Evolutionary conservation across 1,284 basidiomycete genomes (phyloP).

Genomic region (Mycena citricolor): DNA sequence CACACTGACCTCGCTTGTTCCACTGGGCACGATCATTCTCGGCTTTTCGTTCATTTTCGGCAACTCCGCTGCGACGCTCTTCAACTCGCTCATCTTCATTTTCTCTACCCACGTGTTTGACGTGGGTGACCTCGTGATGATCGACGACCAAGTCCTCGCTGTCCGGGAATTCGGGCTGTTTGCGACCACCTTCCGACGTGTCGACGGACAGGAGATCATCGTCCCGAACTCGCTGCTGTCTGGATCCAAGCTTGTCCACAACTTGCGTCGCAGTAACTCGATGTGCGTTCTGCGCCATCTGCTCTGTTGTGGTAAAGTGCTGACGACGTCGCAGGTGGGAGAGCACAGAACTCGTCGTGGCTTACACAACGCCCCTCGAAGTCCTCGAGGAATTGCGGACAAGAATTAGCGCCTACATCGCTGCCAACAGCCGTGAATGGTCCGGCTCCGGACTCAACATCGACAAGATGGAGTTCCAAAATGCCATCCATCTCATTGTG

Average conservation of each 20-base stretch:
- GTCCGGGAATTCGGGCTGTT: conserved; percentile 83
- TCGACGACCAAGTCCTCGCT: conserved; percentile 66
- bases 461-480: conserved; percentile 77
- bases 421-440: conserved; percentile 75
- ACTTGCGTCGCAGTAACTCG: conserved; percentile 71
- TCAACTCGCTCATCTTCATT: conserved; percentile 83
- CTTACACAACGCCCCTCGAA: conserved; percentile 68
- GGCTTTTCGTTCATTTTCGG: conserved; percentile 84
- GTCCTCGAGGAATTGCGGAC: conserved; percentile 65
- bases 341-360: conserved; percentile 61
- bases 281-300: conserved; percentile 46
- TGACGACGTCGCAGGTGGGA: conserved; percentile 64
- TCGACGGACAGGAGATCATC: conserved; percentile 79
- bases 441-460: conserved; percentile 60
- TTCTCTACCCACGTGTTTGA: conserved; percentile 80
- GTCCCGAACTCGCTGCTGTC: conserved; percentile 81
- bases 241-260: conserved; percentile 74
- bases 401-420: conserved; percentile 61
- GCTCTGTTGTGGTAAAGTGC: conserved; percentile 14
- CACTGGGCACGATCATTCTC: conserved; percentile 77
- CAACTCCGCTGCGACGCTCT: conserved; percentile 78
- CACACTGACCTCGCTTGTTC: conserved; percentile 77
- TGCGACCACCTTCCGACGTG: conserved; percentile 76
- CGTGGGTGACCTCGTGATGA: conserved; percentile 77
- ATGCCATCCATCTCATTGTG: conserved; percentile 64